Evolutionary conservation across 2,329 filamentous ascomycete genomes (phyloP), one percentile per base, ranked within the genome.

Genomic region (Ophiognomonia clavigignenti-juglandacearum): DNA sequence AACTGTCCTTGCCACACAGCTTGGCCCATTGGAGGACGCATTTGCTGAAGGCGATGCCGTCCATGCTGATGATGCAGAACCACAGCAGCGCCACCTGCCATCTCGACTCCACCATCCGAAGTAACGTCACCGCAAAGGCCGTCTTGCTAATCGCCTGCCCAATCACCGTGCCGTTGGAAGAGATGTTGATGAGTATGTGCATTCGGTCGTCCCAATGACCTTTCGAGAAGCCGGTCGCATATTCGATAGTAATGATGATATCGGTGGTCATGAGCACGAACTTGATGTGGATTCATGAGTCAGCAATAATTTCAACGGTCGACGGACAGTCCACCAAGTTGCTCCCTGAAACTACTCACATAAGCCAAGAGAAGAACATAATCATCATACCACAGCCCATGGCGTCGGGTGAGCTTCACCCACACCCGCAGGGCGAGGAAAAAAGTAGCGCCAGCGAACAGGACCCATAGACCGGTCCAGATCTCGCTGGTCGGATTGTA

Each of bases 161-260:
- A 41, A 68, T 59, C 20, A 66, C 46, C 10, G 63, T 67, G 27
- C 63, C 62, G 52, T 63, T 66, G 2, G 64, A 66, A 3, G 64
- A 64, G 11, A 64, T 58, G 52, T 70, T 73, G 63, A 77, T 75
- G 46, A 77, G 61, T 53, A 76, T 75, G 55, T 73, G 71, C 73
- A 76, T 76, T 45, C 65, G 67, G 51, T 74, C 71, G 48, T 72
- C 68, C 74, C 74, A 77, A 16, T 61, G 55, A n/a, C 69, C 57
- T 1, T 62, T 57, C 5, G 73, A 66, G 51, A 76, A 76, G 42
- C 72, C 73, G 7, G 68, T 74, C 6, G 67, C 70, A 47, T 71
- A 77, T 48, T 76, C 61, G 39, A 68, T 53, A 1, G 69, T 57
- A 45, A 75, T 75, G 14, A 76, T 54, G 39, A 58, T 66, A 50